Evolutionary conservation across 2,329 filamentous ascomycete genomes (phyloP).

Genomic region (Phialophora chinensis): DNA sequence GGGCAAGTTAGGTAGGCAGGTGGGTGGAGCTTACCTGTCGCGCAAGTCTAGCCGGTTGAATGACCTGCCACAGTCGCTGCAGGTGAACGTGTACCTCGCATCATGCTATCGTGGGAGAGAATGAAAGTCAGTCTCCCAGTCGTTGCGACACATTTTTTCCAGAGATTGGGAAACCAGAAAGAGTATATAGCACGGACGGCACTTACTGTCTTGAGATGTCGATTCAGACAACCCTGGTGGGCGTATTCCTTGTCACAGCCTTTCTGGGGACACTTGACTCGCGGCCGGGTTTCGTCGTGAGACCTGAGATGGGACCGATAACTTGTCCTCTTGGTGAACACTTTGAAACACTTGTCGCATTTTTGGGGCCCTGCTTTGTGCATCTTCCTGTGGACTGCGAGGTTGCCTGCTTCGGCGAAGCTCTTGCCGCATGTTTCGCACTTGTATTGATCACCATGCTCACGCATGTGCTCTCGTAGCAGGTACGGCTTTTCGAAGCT

Average conservation of each 20-base stretch:
- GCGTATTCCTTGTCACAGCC: constrained; percentile 24
- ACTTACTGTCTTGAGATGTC: constrained; percentile 28
- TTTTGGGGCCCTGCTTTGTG: constrained; percentile 15
- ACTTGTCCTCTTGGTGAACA: constrained; percentile 15
- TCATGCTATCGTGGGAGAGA: constrained; percentile 10
- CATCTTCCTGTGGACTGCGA: constrained; percentile 23
- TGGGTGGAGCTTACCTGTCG: constrained; percentile 18
- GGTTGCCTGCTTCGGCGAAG: constrained; percentile 15
- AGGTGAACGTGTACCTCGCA: constrained; percentile 7
- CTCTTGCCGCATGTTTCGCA: constrained; percentile 20
- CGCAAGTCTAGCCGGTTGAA: constrained; percentile 25
- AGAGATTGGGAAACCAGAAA: background rate
- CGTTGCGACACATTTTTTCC: background rate
- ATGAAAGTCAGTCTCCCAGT: background rate
- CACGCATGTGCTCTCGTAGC: constrained; percentile 14
- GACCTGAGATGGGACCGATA: constrained; percentile 12
- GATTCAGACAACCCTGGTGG: constrained; percentile 15
- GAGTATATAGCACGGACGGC: background rate
- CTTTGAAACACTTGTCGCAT: constrained; percentile 19
- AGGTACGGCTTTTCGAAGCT: constrained; percentile 5
- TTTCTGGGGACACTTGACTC: constrained; percentile 13
- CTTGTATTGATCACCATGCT: constrained; percentile 16
- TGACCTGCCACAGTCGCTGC: constrained; percentile 15
- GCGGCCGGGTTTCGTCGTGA: constrained; percentile 18
- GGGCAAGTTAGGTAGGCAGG: background rate